These are phyloP conservation scores for Pisolithus marmoratus DNA, from an alignment of 768 basidiomycete genomes.

Conservation along the genomic window DNA sequence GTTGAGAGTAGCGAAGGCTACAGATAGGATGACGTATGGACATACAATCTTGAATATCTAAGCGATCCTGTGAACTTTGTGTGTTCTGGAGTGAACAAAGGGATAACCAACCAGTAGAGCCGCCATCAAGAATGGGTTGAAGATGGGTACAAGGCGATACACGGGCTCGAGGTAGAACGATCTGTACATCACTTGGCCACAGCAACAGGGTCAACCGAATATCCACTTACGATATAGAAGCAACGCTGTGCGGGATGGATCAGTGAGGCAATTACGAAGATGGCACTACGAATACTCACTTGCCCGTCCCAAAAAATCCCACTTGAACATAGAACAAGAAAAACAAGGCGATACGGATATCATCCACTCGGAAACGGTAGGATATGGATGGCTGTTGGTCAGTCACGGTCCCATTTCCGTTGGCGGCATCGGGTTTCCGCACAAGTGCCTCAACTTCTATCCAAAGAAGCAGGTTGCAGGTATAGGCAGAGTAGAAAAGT, in stretches of 20 bases:
- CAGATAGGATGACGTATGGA: slow-evolving; percentile 74
- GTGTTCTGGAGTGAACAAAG: not conserved
- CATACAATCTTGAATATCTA: slow-evolving; percentile 80
- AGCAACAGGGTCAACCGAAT: not conserved
- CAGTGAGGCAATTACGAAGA: not conserved
- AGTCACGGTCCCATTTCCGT: not conserved
- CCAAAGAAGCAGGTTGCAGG: slow-evolving; percentile 60
- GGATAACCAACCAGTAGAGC: slow-evolving; percentile 48
- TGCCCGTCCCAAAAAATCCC: slow-evolving; percentile 82
- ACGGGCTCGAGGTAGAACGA: slow-evolving; percentile 88
- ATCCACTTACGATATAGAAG: slow-evolving; percentile 69
- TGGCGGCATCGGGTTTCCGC: slow-evolving; percentile 2
- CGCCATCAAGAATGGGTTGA: slow-evolving; percentile 82
- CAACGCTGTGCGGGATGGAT: slow-evolving; percentile 43
- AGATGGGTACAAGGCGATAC: slow-evolving; percentile 80
- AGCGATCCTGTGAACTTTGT: not conserved
- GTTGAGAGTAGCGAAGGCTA: slow-evolving; percentile 64
- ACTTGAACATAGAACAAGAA: slow-evolving; percentile 86
- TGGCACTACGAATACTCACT: slow-evolving; percentile 40
- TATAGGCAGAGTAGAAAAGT: slow-evolving; percentile 71
- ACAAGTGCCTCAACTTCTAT: slow-evolving; percentile 50
- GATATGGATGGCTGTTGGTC: slow-evolving; percentile 3
- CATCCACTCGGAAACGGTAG: slow-evolving; percentile 51
- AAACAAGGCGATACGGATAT: slow-evolving; percentile 70
- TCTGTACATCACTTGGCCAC: slow-evolving; percentile 24